Evolutionary conservation across 225 moss, liverwort and hornwort species (phyloP).

Genomic region (Marchantia polymorpha): DNA sequence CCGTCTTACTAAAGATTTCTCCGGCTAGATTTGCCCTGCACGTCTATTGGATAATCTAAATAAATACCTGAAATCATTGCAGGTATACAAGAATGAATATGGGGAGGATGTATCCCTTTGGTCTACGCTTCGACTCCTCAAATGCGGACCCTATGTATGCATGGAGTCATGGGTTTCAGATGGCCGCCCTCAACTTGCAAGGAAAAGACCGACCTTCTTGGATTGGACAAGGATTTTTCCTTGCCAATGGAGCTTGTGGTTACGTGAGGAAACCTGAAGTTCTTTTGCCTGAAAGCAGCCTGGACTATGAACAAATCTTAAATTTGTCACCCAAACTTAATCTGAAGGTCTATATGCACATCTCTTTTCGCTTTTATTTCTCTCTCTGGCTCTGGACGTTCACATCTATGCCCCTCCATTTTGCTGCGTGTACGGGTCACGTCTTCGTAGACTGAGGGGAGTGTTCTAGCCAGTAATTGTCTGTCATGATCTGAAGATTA

Average conservation of each 20-base stretch:
- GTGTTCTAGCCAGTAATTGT: neutral
- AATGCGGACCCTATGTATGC: slow-evolving; percentile 84
- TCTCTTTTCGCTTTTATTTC: neutral
- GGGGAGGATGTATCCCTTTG: slow-evolving; percentile 85
- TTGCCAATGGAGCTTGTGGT: slow-evolving; percentile 57
- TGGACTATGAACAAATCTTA: slow-evolving; percentile 32
- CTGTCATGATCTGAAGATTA: too few species aligned
- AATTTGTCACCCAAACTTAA: slow-evolving; percentile 43
- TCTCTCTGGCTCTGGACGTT: neutral
- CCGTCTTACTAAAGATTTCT: neutral
- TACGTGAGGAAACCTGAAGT: slow-evolving; percentile 71
- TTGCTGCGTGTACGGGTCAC: neutral
- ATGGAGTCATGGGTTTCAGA: slow-evolving; percentile 88
- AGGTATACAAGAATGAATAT: slow-evolving; percentile 81
- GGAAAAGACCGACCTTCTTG: slow-evolving; percentile 80
- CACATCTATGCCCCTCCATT: neutral
- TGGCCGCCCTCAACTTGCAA: slow-evolving; percentile 91
- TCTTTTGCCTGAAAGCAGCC: slow-evolving; percentile 37
- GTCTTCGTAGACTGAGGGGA: neutral
- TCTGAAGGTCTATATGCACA: slow-evolving; percentile 40
- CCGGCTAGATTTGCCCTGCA: neutral
- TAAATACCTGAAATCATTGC: slow-evolving; percentile 14
- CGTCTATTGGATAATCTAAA: neutral
- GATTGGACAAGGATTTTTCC: slow-evolving; percentile 64
- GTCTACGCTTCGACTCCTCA: slow-evolving; percentile 82